A percentile compares a stretch with the other conserved stretches of the same genome.
phyloP scores from a whole-genome alignment of 768 basidiomycete genomes.

The Lactarius evosmus region DNA sequence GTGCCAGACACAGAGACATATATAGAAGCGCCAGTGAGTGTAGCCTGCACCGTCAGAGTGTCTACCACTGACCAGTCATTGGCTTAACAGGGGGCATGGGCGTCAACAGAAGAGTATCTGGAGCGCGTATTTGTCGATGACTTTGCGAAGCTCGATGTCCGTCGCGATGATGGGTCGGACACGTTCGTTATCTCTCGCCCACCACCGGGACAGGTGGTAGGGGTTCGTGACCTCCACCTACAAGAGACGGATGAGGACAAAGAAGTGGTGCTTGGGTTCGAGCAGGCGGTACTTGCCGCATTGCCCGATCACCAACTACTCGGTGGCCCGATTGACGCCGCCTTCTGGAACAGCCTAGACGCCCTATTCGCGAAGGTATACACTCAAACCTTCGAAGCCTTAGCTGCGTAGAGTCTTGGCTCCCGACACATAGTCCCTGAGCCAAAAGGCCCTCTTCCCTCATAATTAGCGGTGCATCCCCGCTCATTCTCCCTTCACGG shows the following conservation, averaged over 20 bases:
- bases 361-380: not conserved
- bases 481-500: no score
- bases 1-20: not conserved
- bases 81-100: not conserved
- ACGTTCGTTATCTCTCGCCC: conserved; percentile 7
- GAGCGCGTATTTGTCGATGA: not conserved
- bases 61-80: not conserved
- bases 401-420: not conserved
- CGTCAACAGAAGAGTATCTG: not conserved
- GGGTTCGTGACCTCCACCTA: not conserved
- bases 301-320: not conserved
- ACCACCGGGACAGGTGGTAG: not conserved
- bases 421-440: no score
- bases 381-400: not conserved
- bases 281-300: not conserved
- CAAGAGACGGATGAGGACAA: not conserved
- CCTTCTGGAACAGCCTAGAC: not conserved
- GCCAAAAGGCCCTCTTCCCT: no score
- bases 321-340: not conserved
- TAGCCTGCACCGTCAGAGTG: not conserved
- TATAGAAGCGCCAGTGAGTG: not conserved
- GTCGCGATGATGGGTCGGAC: not conserved
- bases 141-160: not conserved
- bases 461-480: no score
- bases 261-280: not conserved